Evolutionary conservation across 1,139 yeast species (phyloP).

Genomic region (Debaryomyces fabryi): DNA sequence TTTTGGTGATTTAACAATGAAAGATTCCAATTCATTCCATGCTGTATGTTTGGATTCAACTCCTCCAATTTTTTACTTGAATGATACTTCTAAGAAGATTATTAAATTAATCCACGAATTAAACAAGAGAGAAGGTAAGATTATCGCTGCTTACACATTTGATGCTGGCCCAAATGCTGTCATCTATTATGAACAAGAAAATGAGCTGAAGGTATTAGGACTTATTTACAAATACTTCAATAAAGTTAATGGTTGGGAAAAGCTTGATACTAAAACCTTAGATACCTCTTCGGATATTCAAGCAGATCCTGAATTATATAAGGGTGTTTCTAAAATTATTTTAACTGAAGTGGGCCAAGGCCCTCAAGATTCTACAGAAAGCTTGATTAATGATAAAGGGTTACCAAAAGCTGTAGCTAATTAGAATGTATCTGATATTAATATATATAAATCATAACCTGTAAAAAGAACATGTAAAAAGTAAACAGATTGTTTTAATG

Average conservation of each 20-base stretch:
- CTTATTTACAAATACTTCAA: constrained; percentile 57
- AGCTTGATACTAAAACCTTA: constrained; percentile 31
- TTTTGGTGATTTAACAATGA: constrained; percentile 92
- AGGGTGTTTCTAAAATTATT: constrained; percentile 80
- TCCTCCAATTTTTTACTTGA: constrained; percentile 95
- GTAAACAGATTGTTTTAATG: background rate
- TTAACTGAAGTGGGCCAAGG: constrained; percentile 88
- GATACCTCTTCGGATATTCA: constrained; percentile 39
- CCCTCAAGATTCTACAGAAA: constrained; percentile 60
- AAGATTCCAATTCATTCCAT: constrained; percentile 95
- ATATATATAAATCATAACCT: constrained; percentile 1
- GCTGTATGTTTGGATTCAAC: constrained; percentile 93
- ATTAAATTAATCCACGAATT: constrained; percentile 80
- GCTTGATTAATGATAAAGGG: constrained; percentile 52
- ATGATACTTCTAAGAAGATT: constrained; percentile 90
- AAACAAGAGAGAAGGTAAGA: constrained; percentile 65
- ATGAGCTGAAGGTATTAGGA: constrained; percentile 70
- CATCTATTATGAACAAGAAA: constrained; percentile 75
- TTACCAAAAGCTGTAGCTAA: constrained; percentile 25
- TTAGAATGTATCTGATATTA: constrained; percentile 1
- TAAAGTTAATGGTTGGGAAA: constrained; percentile 72
- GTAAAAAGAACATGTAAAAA: background rate
- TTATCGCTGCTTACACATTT: constrained; percentile 91
- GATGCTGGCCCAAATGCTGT: constrained; percentile 99
- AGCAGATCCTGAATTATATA: constrained; percentile 55